Evolutionary conservation across 352 stramenopile genomes (phyloP).

Genomic region (Phytophthora agathidicida): DNA sequence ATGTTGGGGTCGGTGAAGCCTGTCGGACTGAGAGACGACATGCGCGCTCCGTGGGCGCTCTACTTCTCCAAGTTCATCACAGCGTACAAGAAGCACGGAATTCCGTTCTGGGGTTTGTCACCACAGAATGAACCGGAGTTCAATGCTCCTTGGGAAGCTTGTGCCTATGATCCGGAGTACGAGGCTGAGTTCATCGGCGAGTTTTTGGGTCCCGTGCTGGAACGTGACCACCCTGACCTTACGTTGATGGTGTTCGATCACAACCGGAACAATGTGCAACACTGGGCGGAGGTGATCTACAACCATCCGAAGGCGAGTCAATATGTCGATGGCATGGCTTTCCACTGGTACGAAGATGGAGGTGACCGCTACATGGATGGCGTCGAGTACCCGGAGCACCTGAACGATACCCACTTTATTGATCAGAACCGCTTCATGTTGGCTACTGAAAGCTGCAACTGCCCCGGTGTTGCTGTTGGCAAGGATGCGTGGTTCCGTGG

Average conservation of each 20-base stretch:
- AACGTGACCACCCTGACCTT: constrained; percentile 83
- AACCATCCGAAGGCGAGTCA: constrained; percentile 56
- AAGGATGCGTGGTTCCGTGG: constrained; percentile 78
- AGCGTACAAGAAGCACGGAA: constrained; percentile 86
- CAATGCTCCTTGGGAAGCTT: constrained; percentile 77
- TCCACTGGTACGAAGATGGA: constrained; percentile 89
- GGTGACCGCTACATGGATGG: constrained; percentile 66
- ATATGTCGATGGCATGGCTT: constrained; percentile 91
- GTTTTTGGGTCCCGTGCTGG: constrained; percentile 86
- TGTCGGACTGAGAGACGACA: constrained; percentile 53
- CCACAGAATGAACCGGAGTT: constrained; percentile 93
- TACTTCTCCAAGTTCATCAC: constrained; percentile 94
- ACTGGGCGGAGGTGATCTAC: constrained; percentile 77
- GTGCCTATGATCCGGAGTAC: constrained; percentile 53
- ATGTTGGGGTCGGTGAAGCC: constrained; percentile 68
- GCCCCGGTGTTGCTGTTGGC: constrained; percentile 60
- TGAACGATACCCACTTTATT: constrained; percentile 82
- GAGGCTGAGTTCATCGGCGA: constrained; percentile 86
- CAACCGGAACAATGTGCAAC: constrained; percentile 78
- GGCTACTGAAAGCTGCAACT: constrained; percentile 75
- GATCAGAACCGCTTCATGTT: constrained; percentile 68
- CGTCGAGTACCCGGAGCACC: constrained; percentile 70
- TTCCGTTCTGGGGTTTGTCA: constrained; percentile 89
- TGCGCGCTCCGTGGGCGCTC: constrained; percentile 78
- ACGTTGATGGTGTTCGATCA: constrained; percentile 93